phyloP scores from a whole-genome alignment of 2,329 filamentous ascomycete genomes.

The Chalaropsis thielavioides region DNA sequence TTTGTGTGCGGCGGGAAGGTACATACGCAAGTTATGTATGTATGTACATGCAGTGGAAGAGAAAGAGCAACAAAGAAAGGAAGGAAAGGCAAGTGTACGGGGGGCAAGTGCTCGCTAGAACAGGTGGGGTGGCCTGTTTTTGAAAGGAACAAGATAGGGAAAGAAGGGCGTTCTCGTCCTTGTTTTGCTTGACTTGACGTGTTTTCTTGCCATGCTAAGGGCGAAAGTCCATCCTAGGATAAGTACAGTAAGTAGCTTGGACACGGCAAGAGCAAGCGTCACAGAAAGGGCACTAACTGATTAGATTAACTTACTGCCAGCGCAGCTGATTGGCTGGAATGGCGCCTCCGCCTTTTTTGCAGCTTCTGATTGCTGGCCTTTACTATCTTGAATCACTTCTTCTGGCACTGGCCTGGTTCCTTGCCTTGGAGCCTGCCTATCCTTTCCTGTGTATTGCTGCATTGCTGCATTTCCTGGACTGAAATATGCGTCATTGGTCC shows the following conservation, averaged over 20 bases:
- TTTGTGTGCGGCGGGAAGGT: background rate
- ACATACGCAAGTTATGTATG: background rate
- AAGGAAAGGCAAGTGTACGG: background rate
- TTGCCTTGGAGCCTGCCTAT: no score
- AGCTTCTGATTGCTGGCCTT: background rate
- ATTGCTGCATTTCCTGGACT: background rate
- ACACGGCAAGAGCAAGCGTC: background rate
- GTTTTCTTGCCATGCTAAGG: background rate
- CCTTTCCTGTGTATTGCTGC: no score
- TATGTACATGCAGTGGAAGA: background rate
- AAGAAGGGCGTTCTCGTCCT: background rate
- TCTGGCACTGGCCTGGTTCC: no score
- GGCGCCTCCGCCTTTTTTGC: background rate
- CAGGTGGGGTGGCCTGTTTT: background rate
- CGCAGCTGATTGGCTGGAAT: conserved; percentile 5
- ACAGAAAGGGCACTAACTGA: background rate
- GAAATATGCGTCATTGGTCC: background rate
- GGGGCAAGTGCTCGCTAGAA: conserved; percentile 1
- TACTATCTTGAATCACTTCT: background rate
- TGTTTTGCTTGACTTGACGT: background rate
- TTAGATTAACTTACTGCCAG: background rate
- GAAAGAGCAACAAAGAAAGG: conserved; percentile 9
- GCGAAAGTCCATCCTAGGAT: background rate
- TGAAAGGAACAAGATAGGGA: background rate
- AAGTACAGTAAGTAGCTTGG: background rate